phyloP scores from a whole-genome alignment of 2,329 filamentous ascomycete genomes.

The Xylariaceae sp. region DNA sequence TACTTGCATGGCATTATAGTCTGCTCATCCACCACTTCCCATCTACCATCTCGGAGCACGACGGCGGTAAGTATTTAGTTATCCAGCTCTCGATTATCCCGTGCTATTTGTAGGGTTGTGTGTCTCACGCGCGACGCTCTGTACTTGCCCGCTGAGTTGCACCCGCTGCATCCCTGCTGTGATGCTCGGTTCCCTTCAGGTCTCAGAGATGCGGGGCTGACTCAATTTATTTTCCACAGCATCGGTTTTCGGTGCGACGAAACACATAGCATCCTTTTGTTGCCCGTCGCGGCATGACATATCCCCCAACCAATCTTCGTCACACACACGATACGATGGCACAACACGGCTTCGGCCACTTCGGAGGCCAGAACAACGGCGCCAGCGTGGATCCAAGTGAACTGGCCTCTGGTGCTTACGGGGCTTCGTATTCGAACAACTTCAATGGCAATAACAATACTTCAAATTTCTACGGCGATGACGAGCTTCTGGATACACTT shows the following conservation, averaged over 20 bases:
- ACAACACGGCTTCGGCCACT: conserved; percentile 53
- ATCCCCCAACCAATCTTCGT: conserved; percentile 11
- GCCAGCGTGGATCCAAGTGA: conserved; percentile 78
- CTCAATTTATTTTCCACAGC: conserved; percentile 23
- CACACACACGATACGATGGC: conserved; percentile 40
- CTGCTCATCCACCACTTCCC: not conserved
- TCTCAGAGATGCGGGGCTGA: conserved; percentile 30
- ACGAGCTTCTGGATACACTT: conserved; percentile 77
- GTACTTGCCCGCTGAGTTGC: conserved; percentile 4
- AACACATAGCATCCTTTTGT: conserved; percentile 11
- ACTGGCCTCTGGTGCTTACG: conserved; percentile 59
- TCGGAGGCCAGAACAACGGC: conserved; percentile 49
- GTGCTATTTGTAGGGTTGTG: not conserved
- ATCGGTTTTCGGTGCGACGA: conserved; percentile 19
- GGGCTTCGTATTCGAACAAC: conserved; percentile 58
- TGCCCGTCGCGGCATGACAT: conserved; percentile 18
- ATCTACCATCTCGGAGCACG: not conserved
- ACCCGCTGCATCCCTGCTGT: conserved; percentile 11
- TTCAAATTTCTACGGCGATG: conserved; percentile 77
- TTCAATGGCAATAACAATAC: conserved; percentile 53
- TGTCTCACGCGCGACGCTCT: conserved; percentile 4
- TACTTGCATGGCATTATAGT: conserved; percentile 14
- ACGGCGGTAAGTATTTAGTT: conserved; percentile 9
- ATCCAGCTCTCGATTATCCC: not conserved
- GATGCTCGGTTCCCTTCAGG: conserved; percentile 3